Percentiles rank a stretch among this genome's conserved stretches.
Evolutionary conservation across 352 stramenopile species (phyloP).

Genomic region (Phytophthora pisi): DNA sequence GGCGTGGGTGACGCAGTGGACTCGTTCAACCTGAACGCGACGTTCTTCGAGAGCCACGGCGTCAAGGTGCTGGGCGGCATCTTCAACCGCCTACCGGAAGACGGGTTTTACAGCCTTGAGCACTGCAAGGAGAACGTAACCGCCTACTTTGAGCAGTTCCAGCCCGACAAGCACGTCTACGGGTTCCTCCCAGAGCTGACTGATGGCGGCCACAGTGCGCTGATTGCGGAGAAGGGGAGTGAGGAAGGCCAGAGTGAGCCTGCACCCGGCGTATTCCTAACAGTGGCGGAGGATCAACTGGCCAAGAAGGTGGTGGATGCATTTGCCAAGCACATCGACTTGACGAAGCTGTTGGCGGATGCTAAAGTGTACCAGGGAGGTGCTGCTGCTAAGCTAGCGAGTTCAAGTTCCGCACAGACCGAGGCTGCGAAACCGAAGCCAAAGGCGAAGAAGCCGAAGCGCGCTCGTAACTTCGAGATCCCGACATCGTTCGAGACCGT

Average conservation of each 20-base stretch:
- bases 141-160: conserved; percentile 91
- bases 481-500: conserved; percentile 35
- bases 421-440: conserved; percentile 11
- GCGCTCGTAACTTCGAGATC: conserved; percentile 36
- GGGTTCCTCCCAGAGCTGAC: conserved; percentile 84
- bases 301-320: conserved; percentile 48
- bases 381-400: conserved; percentile 10
- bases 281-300: conserved; percentile 26
- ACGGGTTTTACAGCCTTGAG: conserved; percentile 96
- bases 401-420: neutral
- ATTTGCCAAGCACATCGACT: conserved; percentile 43
- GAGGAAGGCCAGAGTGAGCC: conserved; percentile 20
- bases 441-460: conserved; percentile 32
- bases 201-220: conserved; percentile 27
- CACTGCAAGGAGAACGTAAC: conserved; percentile 90
- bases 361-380: conserved; percentile 27
- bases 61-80: conserved; percentile 96
- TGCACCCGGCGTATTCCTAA: conserved; percentile 36
- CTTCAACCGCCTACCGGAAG: conserved; percentile 94
- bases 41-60: conserved; percentile 92
- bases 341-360: conserved; percentile 45
- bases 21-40: conserved; percentile 97
- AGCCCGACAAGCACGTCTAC: conserved; percentile 71
- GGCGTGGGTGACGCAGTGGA: conserved; percentile 98
- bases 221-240: conserved; percentile 26